Evolutionary conservation across 2,329 filamentous ascomycete species (phyloP).

Genomic region (Fusarium oligoseptatum): DNA sequence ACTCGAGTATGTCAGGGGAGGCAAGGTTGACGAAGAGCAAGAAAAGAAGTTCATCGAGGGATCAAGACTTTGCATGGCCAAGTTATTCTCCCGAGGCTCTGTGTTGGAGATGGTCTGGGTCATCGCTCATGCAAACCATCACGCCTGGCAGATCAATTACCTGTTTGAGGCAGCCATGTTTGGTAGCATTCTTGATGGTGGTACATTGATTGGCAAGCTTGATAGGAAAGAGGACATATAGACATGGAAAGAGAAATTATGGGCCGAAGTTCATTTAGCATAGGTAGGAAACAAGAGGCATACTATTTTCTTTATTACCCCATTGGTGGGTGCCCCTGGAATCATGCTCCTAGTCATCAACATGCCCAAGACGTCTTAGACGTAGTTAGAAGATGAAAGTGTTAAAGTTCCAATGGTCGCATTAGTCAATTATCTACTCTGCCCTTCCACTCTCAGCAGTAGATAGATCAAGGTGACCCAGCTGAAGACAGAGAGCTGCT

Average conservation of each 20-base stretch:
- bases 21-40: slow-evolving; percentile 22
- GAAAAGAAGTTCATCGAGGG: slow-evolving; percentile 32
- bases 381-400: background rate
- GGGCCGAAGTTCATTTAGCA: background rate
- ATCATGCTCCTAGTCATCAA: background rate
- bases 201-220: slow-evolving; percentile 47
- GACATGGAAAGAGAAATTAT: background rate
- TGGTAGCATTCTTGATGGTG: slow-evolving; percentile 49
- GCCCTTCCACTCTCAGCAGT: background rate
- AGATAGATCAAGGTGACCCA: background rate
- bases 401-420: background rate
- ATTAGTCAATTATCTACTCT: background rate
- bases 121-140: slow-evolving; percentile 41
- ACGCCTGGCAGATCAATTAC: slow-evolving; percentile 50
- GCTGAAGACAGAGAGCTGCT: background rate
- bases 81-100: slow-evolving; percentile 38
- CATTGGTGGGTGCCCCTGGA: background rate
- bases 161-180: slow-evolving; percentile 52
- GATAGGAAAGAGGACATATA: slow-evolving; percentile 42
- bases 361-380: background rate
- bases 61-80: slow-evolving; percentile 37
- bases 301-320: background rate
- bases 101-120: slow-evolving; percentile 44
- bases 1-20: slow-evolving; percentile 29
- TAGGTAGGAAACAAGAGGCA: background rate